Percentiles rank a stretch among this genome's conserved stretches.
Evolutionary conservation across 2,329 filamentous ascomycete species (phyloP).

Genomic region (Cladophialophora exuberans): DNA sequence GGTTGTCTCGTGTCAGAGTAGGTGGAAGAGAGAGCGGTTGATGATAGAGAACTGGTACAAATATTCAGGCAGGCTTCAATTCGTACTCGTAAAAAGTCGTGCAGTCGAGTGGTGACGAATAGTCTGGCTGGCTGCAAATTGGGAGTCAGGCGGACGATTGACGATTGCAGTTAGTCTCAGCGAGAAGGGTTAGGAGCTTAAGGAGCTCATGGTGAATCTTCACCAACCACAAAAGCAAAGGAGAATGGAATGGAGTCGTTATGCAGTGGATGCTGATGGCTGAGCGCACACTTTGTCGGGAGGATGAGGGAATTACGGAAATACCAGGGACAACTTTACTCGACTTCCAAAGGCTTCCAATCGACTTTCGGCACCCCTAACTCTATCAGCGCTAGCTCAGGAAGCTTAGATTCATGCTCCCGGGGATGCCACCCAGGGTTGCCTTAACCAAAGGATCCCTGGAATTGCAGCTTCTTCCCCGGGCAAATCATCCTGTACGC

Average conservation of each 20-base stretch:
- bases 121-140: conserved; percentile 5
- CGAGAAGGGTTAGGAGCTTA: conserved; percentile 23
- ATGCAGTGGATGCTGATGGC: conserved; percentile 3
- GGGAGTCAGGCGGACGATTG: conserved; percentile 25
- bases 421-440: not conserved
- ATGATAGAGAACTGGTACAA: conserved; percentile 7
- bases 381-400: not conserved
- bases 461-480: not conserved
- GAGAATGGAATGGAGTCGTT: not conserved
- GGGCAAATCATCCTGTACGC: not conserved
- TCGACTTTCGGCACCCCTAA: not conserved
- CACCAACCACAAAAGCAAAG: conserved; percentile 21
- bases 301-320: conserved; percentile 29
- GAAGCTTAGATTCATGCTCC: not conserved
- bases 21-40: conserved; percentile 12
- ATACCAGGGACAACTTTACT: too few species aligned
- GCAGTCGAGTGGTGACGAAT: conserved; percentile 24
- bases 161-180: conserved; percentile 22
- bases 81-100: conserved; percentile 32
- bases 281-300: conserved; percentile 8
- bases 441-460: not conserved
- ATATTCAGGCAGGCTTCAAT: conserved; percentile 13
- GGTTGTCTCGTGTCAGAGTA: conserved; percentile 12
- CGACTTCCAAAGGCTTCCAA: not conserved
- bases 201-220: conserved; percentile 1